Conservation (phyloP, 306 rosid genomes). For the Canavalia ensiformis region DNA sequence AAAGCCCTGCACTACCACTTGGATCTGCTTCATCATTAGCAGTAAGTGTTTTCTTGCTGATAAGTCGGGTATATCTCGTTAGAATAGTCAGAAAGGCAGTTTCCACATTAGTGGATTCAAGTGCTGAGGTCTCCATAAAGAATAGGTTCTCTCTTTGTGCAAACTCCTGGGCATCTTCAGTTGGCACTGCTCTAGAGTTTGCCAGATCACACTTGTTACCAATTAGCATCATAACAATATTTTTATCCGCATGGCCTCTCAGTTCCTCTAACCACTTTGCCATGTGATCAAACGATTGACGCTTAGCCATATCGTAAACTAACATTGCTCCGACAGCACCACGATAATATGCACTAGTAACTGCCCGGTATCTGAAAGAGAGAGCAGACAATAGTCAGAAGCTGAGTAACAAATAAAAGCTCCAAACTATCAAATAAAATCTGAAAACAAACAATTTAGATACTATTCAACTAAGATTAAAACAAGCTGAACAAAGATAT, state of each 20-base stretch:
- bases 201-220: slow-evolving; percentile 91
- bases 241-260: slow-evolving; percentile 87
- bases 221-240: slow-evolving; percentile 82
- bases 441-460: neutral
- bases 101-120: slow-evolving; percentile 87
- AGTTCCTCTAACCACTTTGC: slow-evolving; percentile 89
- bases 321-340: slow-evolving; percentile 99
- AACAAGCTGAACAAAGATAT: slow-evolving; percentile 1
- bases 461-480: slow-evolving; percentile 1
- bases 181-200: slow-evolving; percentile 81
- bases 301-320: slow-evolving; percentile 87
- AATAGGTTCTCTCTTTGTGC: slow-evolving; percentile 90
- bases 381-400: slow-evolving; percentile 18
- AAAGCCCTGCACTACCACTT: slow-evolving; percentile 61
- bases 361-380: slow-evolving; percentile 81
- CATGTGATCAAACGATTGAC: slow-evolving; percentile 92
- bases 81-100: slow-evolving; percentile 83
- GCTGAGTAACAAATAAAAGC: neutral
- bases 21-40: slow-evolving; percentile 63
- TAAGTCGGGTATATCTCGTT: slow-evolving; percentile 72
- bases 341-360: slow-evolving; percentile 89
- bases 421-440: slow-evolving; percentile 24
- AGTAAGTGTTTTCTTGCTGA: slow-evolving; percentile 78
- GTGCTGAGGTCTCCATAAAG: slow-evolving; percentile 96
- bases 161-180: slow-evolving; percentile 89